Base-by-base conservation (phyloP, 2,329 filamentous ascomycete genomes). In the Penicillium polonicum region DNA sequence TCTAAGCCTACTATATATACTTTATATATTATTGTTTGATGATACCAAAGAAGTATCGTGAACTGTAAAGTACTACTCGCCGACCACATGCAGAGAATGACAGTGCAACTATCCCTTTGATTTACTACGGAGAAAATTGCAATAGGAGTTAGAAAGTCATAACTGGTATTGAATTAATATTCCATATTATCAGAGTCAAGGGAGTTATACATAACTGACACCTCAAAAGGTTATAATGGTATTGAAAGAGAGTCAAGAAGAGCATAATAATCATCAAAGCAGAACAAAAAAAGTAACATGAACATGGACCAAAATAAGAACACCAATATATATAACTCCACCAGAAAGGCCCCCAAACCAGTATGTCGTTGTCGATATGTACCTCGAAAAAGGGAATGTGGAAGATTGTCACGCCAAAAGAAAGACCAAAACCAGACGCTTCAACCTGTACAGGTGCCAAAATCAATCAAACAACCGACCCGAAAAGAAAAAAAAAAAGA, bases 281-380 rank as follows among this genome's bases (percentile, higher is more conserved):
- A 42, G 50, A 49, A 17, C 53, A 6, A 44, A 44, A 53, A 55
- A 48, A 45, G 15, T 29, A 43, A 60, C 44, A 49, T 17, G 33
- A 41, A 41, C 43, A 50, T 29, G 12, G n/a, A 6, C 5, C 17
- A 19, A 4, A 50, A 25, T 13, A 12, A 23, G 3, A 19, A 52
- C 33, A 60, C 50, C 46, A 25, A n/a, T 41, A 55, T 41, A 55
- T 48, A n/a, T 19, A 60, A 61, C 59, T 46, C 63, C 58, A 53
- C 29, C 58, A 57, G 48, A n/a, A 45, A 52, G 13, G 21, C 5
- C 25, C 25, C 7, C 13, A 23, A 56, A 33, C 43, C 41, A 54
- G 44, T 63, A 64, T 60, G 59, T 58, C 53, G 59, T 62, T 48
- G 46, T 61, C 60, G 55, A 62, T 65, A 65, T 67, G 62, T 67